Percentiles rank a stretch among this genome's conserved stretches.
These are phyloP conservation scores for Skeletonema grethae DNA, from an alignment of 108 stramenopile species.

Conservation along the genomic window DNA sequence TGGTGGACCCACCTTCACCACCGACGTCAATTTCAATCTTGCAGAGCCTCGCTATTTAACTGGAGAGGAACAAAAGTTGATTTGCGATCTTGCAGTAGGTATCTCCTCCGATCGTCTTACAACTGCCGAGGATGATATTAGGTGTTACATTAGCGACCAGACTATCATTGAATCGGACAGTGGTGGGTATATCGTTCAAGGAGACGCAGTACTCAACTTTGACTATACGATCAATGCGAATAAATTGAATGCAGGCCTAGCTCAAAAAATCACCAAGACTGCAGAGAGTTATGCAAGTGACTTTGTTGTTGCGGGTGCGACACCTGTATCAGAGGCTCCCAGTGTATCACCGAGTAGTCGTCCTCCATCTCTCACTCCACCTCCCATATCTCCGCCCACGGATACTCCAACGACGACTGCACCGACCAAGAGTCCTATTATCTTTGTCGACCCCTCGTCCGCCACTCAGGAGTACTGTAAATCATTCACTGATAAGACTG, in stretches of 20 bases:
- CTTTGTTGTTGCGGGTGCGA: constrained; percentile 19
- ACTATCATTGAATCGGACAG: constrained; percentile 10
- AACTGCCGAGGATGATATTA: constrained; percentile 9
- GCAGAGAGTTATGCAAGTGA: constrained; percentile 22
- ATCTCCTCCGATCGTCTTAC: constrained; percentile 15
- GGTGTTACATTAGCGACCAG: constrained; percentile 35
- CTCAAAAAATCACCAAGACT: constrained; percentile 10
- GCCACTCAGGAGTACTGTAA: constrained; percentile 4
- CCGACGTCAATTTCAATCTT: constrained; percentile 16
- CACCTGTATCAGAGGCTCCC: constrained; percentile 30
- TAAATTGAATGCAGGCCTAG: neutral
- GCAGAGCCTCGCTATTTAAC: constrained; percentile 28
- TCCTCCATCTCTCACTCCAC: neutral
- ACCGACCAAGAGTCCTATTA: neutral
- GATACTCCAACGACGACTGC: neutral
- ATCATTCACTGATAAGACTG: neutral
- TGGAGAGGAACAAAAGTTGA: constrained; percentile 40
- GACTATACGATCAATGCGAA: constrained; percentile 17
- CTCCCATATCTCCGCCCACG: neutral
- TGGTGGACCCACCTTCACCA: constrained; percentile 17
- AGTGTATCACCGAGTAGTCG: constrained; percentile 12
- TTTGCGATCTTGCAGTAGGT: constrained; percentile 27
- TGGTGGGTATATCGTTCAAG: constrained; percentile 12
- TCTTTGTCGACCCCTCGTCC: neutral
- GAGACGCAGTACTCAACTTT: constrained; percentile 29